Base-by-base conservation (phyloP, 805 yeast species). In the Cephaloascus albidus region DNA sequence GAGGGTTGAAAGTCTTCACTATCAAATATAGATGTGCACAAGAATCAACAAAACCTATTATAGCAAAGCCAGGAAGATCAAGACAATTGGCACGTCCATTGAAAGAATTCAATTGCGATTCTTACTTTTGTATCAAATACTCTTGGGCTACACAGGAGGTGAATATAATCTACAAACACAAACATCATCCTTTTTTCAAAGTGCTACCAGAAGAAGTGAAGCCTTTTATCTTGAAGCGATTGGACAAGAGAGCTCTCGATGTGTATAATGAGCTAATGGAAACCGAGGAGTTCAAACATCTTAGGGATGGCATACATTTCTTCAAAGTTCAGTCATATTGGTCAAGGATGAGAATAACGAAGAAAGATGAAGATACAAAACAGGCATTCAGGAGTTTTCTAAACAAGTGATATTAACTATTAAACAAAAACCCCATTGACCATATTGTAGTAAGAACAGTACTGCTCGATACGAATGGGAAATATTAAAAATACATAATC, bases 311-410 rank as follows among this genome's bases (percentile, higher is more conserved):
- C 26, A 43, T 49, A 27, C 42, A 38, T 28, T 46, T 46, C 38
- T 43, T 43, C 27, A 49, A 49, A 37, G 50, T 49, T 3, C 53
- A 49, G 40, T 43, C 51, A 17, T 49, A 33, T 38, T 49, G 52
- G 51, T 45, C 49, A n/a, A 45, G 47, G 30, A 47, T 42, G 37
- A 33, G 53, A 27, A 47, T 41, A 16, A 44, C 37, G 28, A 39
- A 36, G 40, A 49, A 44, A 32, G 44, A 45, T 17, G 45, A 47
- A 35, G 33, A 44, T 12, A 47, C 52, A 10, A 49, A 49, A 33
- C 46, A 40, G 16, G 52, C 53, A n/a, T 49, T 49, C 38, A 46
- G 44, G 36, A 38, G 40, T 36, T 49, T 49, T 36, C 41, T 49
- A 33, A 35, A 36, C 32, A 36, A 31, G 14, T 31, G 28, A 23